phyloP scores from a whole-genome alignment of 208 protist species.

The Balamuthia mandrillaris region DNA sequence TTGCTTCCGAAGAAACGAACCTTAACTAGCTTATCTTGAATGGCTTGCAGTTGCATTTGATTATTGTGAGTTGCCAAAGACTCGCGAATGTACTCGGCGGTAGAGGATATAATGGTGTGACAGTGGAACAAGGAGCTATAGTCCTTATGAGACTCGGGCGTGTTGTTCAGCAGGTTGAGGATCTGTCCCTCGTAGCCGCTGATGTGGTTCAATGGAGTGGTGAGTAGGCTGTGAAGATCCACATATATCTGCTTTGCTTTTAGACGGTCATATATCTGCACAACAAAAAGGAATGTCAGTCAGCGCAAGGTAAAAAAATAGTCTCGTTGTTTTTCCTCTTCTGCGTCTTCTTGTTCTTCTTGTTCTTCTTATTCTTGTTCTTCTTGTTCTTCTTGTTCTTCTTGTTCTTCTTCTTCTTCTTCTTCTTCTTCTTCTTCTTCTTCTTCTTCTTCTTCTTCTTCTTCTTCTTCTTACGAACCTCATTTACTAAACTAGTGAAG shows the following conservation, averaged over 20 bases:
- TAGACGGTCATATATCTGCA: slow-evolving; percentile 17
- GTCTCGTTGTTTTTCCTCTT: no score
- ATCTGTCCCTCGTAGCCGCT: not conserved
- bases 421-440: no score
- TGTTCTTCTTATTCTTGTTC: no score
- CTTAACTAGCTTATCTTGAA: slow-evolving; percentile 23
- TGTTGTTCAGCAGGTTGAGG: not conserved
- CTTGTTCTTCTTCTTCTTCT: no score
- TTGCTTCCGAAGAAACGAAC: not conserved
- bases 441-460: no score
- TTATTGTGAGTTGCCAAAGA: slow-evolving; percentile 4
- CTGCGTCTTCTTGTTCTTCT: no score
- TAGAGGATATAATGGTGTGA: slow-evolving; percentile 4
- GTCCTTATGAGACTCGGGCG: not conserved
- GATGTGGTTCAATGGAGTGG: slow-evolving; percentile 15
- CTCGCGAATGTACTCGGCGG: slow-evolving; percentile 1
- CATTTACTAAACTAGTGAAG: not conserved
- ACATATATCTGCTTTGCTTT: not conserved
- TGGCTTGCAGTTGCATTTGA: not conserved
- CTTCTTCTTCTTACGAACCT: not conserved
- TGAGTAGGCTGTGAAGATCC: not conserved
- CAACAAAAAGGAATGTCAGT: not conserved
- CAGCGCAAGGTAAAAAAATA: not conserved
- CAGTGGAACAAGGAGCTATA: slow-evolving; percentile 14
- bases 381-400: no score